phyloP scores from a whole-genome alignment of 495 filamentous ascomycete species.

The Bryoglossum gracile region DNA sequence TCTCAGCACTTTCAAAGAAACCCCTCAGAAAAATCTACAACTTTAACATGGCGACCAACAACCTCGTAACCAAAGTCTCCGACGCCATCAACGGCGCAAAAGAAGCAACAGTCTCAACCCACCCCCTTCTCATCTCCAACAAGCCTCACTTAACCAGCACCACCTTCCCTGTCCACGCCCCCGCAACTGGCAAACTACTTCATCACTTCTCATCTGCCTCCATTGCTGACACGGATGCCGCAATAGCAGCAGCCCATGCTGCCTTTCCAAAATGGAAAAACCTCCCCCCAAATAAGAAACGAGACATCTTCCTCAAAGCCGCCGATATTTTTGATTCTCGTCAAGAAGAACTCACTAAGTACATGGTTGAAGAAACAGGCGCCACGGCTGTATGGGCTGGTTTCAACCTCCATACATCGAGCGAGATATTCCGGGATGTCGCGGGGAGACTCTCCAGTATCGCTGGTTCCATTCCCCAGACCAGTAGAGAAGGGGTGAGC shows the following conservation, averaged over 20 bases:
- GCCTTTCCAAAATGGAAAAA: slow-evolving; percentile 69
- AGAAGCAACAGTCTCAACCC: slow-evolving; percentile 2
- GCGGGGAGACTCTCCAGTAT: slow-evolving; percentile 58
- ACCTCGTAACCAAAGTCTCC: not conserved
- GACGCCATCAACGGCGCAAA: slow-evolving; percentile 1
- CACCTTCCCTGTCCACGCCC: slow-evolving; percentile 49
- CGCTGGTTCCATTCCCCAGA: slow-evolving; percentile 55
- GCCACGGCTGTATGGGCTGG: slow-evolving; percentile 43
- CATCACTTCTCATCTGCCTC: slow-evolving; percentile 57
- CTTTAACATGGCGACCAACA: not conserved
- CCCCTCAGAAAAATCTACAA: too few species aligned
- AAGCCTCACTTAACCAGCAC: slow-evolving; percentile 7
- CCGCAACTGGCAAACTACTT: slow-evolving; percentile 52
- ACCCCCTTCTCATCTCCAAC: slow-evolving; percentile 15
- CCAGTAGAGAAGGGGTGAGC: slow-evolving; percentile 44
- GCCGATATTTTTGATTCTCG: slow-evolving; percentile 58
- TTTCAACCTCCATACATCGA: slow-evolving; percentile 57
- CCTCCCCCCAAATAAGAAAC: slow-evolving; percentile 51
- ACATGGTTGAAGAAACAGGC: slow-evolving; percentile 65
- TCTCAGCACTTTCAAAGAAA: too few species aligned
- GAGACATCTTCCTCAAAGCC: slow-evolving; percentile 64
- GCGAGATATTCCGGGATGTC: slow-evolving; percentile 59
- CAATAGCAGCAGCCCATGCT: slow-evolving; percentile 55
- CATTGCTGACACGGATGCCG: slow-evolving; percentile 51
- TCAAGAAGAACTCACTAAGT: slow-evolving; percentile 53